phyloP scores from a whole-genome alignment of 306 rosid genomes.

The Alnus glutinosa region DNA sequence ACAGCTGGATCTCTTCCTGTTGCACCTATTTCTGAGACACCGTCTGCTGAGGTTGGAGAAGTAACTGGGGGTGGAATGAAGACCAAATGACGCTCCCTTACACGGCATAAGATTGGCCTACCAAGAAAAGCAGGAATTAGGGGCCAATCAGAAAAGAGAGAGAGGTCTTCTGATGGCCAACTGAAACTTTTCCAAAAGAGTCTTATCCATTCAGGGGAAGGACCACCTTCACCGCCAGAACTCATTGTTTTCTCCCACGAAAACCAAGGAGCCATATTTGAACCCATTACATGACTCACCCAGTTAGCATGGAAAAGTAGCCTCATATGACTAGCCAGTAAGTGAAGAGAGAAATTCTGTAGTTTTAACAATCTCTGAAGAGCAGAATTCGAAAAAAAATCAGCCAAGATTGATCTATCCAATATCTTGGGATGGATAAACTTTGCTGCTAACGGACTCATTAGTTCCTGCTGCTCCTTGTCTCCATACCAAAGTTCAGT shows the following conservation, averaged over 20 bases:
- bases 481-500: constrained; percentile 91
- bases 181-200: constrained; percentile 76
- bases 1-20: constrained; percentile 37
- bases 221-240: constrained; percentile 75
- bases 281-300: constrained; percentile 79
- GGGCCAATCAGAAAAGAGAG: constrained; percentile 92
- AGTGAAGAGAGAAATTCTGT: constrained; percentile 62
- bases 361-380: constrained; percentile 65
- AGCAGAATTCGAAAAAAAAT: constrained; percentile 51
- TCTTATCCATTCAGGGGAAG: constrained; percentile 91
- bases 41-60: constrained; percentile 32
- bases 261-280: constrained; percentile 91
- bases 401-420: constrained; percentile 67
- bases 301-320: constrained; percentile 74
- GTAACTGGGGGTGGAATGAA: constrained; percentile 75
- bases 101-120: constrained; percentile 85
- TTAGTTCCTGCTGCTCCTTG: constrained; percentile 74
- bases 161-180: constrained; percentile 56
- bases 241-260: constrained; percentile 82
- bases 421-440: constrained; percentile 77
- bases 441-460: constrained; percentile 76
- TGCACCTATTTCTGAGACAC: constrained; percentile 44
- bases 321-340: constrained; percentile 81
- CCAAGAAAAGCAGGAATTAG: constrained; percentile 96
- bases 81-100: constrained; percentile 75